Percentiles rank a stretch among this genome's conserved stretches.
Conservation (phyloP, 2,329 filamentous ascomycete species). For the Alternaria ventricosa region DNA sequence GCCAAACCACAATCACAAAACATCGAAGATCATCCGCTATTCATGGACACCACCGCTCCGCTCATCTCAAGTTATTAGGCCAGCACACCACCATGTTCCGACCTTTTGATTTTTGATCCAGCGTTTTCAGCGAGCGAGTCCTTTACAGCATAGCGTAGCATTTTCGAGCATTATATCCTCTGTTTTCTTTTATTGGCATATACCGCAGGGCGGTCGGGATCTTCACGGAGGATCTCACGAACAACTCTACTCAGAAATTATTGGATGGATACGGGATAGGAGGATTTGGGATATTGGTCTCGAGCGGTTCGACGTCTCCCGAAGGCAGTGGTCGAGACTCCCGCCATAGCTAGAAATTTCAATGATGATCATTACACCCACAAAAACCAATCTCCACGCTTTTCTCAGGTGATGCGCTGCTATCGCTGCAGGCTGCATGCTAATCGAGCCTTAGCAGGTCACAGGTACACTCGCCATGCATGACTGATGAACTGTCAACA, state of each 20-base stretch:
- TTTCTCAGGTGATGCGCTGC: conserved; percentile 24
- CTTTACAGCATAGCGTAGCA: conserved; percentile 35
- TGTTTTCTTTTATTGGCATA: conserved; percentile 23
- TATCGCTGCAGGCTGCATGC: conserved; percentile 22
- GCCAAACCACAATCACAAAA: conserved; percentile 46
- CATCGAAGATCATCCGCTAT: conserved; percentile 47
- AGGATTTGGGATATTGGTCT: conserved; percentile 13
- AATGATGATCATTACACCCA: conserved; percentile 22
- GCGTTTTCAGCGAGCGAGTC: conserved; percentile 49
- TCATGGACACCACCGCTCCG: conserved; percentile 50
- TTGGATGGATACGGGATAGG: conserved; percentile 11
- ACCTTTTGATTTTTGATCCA: conserved; percentile 46
- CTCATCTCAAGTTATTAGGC: conserved; percentile 51
- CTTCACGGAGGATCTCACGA: conserved; percentile 10
- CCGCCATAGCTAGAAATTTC: conserved; percentile 32
- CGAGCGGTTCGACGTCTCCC: conserved; percentile 34
- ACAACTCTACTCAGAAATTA: conserved; percentile 34
- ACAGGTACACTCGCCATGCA: conserved; percentile 12
- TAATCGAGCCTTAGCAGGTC: conserved; percentile 19
- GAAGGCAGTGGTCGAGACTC: conserved; percentile 32
- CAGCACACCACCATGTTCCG: conserved; percentile 24
- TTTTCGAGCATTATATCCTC: conserved; percentile 39
- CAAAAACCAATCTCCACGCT: conserved; percentile 14
- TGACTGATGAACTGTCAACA: background rate
- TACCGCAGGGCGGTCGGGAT: conserved; percentile 18